These are phyloP conservation scores for Strigomonas galati DNA, from an alignment of 208 protist species.

Conservation along the genomic window DNA sequence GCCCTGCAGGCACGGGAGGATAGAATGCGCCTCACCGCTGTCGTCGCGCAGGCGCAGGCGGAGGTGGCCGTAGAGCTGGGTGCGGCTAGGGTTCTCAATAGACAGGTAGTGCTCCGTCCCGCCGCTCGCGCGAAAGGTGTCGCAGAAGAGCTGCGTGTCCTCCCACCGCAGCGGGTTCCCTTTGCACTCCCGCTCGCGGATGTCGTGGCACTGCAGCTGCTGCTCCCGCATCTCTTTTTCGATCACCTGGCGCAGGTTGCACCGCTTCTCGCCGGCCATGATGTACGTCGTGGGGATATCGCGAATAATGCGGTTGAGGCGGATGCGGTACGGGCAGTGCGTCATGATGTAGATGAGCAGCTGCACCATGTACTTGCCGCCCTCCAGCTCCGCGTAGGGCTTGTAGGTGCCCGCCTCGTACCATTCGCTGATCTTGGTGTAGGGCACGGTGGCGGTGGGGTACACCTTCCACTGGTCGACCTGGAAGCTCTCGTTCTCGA, in stretches of 20 bases:
- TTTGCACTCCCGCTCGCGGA: conserved; percentile 94
- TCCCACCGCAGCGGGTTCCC: conserved; percentile 55
- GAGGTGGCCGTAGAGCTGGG: conserved; percentile 85
- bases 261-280: conserved; percentile 94
- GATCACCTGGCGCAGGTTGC: conserved; percentile 98
- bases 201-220: conserved; percentile 92
- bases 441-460: conserved; percentile 98
- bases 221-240: conserved; percentile 93
- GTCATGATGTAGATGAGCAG: conserved; percentile 95
- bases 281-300: conserved; percentile 99
- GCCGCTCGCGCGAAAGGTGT: conserved; percentile 77
- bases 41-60: conserved; percentile 80
- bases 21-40: conserved; percentile 36
- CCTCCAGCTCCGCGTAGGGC: conserved; percentile 91
- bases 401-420: conserved; percentile 95
- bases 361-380: conserved; percentile 83
- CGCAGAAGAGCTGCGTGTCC: conserved; percentile 62
- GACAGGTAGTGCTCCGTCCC: conserved; percentile 86
- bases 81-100: conserved; percentile 73
- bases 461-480: conserved; percentile 99
- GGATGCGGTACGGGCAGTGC: conserved; percentile 97
- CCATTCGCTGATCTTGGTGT: conserved; percentile 97
- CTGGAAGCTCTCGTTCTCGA: conserved; percentile 93
- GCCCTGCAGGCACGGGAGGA: conserved; percentile 89
- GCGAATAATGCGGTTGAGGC: conserved; percentile 98